These are phyloP conservation scores for Termitomyces sp. DNA, from an alignment of 768 basidiomycete genomes.

Conservation along the genomic window DNA sequence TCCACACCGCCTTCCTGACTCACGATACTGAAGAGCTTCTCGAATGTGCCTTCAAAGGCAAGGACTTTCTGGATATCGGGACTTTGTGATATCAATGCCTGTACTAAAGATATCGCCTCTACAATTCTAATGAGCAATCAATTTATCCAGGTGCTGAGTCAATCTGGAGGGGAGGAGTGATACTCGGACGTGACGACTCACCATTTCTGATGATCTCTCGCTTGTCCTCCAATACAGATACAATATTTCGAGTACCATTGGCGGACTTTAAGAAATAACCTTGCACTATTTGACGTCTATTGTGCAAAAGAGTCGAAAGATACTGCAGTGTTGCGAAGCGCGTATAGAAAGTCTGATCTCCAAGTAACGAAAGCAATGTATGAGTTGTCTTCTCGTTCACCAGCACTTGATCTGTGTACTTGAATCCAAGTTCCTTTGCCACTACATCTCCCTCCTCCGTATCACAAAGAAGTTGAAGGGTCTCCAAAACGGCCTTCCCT, in stretches of 20 bases:
- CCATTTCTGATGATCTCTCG: conserved; percentile 88
- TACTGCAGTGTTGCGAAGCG: conserved; percentile 83
- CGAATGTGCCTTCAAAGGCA: conserved; percentile 95
- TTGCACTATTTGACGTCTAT: conserved; percentile 78
- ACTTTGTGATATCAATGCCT: conserved; percentile 77
- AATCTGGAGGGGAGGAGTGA: background rate
- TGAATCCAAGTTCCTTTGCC: conserved; percentile 70
- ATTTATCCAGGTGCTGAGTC: background rate
- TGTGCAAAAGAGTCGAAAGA: conserved; percentile 72
- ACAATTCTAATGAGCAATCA: background rate
- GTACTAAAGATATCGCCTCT: conserved; percentile 84
- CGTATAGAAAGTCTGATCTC: conserved; percentile 74
- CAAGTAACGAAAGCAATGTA: conserved; percentile 70
- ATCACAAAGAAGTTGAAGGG: conserved; percentile 81
- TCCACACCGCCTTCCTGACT: conserved; percentile 87
- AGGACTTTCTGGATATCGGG: conserved; percentile 95
- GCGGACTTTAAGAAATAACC: conserved; percentile 87
- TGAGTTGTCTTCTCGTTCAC: conserved; percentile 67
- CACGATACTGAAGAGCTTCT: conserved; percentile 88
- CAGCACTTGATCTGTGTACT: conserved; percentile 78
- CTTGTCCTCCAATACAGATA: conserved; percentile 76
- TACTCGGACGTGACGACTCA: conserved; percentile 27
- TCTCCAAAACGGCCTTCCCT: conserved; percentile 90
- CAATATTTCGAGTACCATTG: conserved; percentile 67
- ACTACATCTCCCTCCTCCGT: conserved; percentile 43